Evolutionary conservation across 768 basidiomycete species (phyloP), one percentile per base, ranked within the genome.

Genomic region (Panus rudis): DNA sequence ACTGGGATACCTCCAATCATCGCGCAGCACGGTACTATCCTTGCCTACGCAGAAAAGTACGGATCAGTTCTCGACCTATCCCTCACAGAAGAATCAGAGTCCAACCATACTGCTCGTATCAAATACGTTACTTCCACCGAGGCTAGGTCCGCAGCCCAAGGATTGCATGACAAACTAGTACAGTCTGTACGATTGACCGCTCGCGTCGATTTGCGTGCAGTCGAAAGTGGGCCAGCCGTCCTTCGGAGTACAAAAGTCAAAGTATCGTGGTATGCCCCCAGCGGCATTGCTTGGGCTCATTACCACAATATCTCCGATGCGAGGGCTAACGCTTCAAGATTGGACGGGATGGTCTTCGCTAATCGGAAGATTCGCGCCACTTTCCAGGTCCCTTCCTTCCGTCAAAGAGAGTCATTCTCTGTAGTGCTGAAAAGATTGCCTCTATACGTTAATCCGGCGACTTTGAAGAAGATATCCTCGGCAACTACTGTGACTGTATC

Each of bases 371-470:
- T 79, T 37, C 62, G 60, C 16, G 68, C 71, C 0, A 46, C 58
- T 4, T 72, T 72, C 43, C 52, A 60, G 37, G 37, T 40, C 19
- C 52, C 69, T 3, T 31, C 38, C 12, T 32, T 26, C 19, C 55
- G 50, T 4, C 68, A 72, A 48, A 62, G 52, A 21, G 48, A 60
- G 27, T 56, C 63, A 3, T 76, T 67, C 48, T 62, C 68, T 8
- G 61, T 78, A 31, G 64, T 68, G 34, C 50, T 81, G 28, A 66
- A 63, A 21, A 67, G 66, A 19, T 54, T 81, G n/a, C 67, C 73
- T 13, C 35, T 60, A 3, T 50, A 59, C 38, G 51, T 58, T 3
- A 56, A 62, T 19, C 54, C 57, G 27, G 51, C 53, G 10, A 62
- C 67, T 4, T 37, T 76, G 20, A 53, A 61, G 37, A 49, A 53